Percentiles rank a stretch among this genome's conserved stretches.
phyloP scores from a whole-genome alignment of 2,329 filamentous ascomycete genomes.

The Pestalotiopsis sp. region DNA sequence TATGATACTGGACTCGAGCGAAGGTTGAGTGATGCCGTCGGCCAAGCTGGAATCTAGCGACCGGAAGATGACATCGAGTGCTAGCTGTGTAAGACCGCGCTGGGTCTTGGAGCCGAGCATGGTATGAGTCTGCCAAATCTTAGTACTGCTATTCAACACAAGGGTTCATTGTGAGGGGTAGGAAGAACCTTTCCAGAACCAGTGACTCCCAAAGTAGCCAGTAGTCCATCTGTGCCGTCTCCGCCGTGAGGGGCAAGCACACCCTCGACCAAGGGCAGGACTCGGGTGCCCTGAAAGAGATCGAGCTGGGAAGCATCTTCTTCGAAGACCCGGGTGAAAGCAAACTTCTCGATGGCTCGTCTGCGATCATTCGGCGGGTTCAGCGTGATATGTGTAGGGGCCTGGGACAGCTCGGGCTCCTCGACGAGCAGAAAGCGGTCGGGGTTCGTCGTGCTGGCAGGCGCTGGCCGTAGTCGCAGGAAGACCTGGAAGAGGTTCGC shows the following conservation, averaged over 20 bases:
- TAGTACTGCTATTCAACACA: neutral
- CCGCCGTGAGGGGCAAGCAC: constrained; percentile 74
- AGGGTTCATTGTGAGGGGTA: neutral
- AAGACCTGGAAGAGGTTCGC: constrained; percentile 82
- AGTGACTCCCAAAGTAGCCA: constrained; percentile 92
- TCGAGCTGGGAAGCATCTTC: constrained; percentile 84
- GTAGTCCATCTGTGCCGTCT: constrained; percentile 83
- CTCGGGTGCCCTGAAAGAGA: constrained; percentile 79
- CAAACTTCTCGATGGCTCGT: constrained; percentile 89
- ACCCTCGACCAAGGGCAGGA: constrained; percentile 77
- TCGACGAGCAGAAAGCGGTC: constrained; percentile 85
- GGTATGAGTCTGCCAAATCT: constrained; percentile 77
- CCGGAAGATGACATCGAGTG: constrained; percentile 86
- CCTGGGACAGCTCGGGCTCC: constrained; percentile 44
- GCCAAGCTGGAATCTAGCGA: constrained; percentile 76
- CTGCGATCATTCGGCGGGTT: constrained; percentile 85
- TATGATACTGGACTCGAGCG: constrained; percentile 73
- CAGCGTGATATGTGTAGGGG: constrained; percentile 72
- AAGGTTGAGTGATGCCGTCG: constrained; percentile 58
- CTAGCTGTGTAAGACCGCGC: constrained; percentile 88
- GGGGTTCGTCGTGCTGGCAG: constrained; percentile 42
- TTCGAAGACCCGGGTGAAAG: constrained; percentile 91
- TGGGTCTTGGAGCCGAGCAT: constrained; percentile 88
- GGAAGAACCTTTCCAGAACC: constrained; percentile 88
- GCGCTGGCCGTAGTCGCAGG: constrained; percentile 77